A percentile compares a stretch with the other conserved stretches of the same genome.
Conservation (phyloP, 768 basidiomycete genomes). For the Mycena maculata region DNA sequence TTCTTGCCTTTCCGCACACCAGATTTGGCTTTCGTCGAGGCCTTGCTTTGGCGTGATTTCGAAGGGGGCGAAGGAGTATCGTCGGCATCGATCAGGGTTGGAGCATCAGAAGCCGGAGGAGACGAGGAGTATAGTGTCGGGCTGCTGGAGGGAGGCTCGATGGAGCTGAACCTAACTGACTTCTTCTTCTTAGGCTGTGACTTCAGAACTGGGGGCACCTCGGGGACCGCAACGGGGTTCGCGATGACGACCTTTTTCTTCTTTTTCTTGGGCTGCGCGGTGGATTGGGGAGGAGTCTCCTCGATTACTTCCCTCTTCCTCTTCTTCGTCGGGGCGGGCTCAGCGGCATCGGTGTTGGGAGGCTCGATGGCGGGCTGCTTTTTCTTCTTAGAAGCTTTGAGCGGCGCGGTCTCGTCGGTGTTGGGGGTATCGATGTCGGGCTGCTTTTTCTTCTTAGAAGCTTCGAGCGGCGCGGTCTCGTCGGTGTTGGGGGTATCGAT, state of each 20-base stretch:
- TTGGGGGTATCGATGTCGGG: too few species aligned
- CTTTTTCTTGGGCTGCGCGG: not conserved
- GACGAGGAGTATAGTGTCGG: constrained; percentile 23
- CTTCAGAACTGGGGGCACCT: not conserved
- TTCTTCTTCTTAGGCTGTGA: not conserved
- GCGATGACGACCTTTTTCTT: not conserved
- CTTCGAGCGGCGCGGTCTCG: too few species aligned
- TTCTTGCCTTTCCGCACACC: not conserved
- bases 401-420: too few species aligned
- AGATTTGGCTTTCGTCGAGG: not conserved
- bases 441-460: too few species aligned
- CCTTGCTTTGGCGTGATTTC: too few species aligned
- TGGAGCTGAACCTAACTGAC: constrained; percentile 1
- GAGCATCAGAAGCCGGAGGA: constrained; percentile 20
- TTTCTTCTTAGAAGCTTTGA: too few species aligned
- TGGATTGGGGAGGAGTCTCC: not conserved
- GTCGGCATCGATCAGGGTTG: constrained; percentile 8
- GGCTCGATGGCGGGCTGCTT: too few species aligned
- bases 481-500: too few species aligned
- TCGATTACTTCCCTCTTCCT: not conserved
- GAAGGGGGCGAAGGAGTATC: not conserved
- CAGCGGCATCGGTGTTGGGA: too few species aligned
- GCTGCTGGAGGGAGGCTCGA: constrained; percentile 27
- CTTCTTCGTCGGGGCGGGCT: too few species aligned
- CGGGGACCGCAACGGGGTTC: too few species aligned